These are phyloP conservation scores for Phytophthora macrochlamydospora DNA, from an alignment of 352 stramenopile genomes.

Conservation along the genomic window DNA sequence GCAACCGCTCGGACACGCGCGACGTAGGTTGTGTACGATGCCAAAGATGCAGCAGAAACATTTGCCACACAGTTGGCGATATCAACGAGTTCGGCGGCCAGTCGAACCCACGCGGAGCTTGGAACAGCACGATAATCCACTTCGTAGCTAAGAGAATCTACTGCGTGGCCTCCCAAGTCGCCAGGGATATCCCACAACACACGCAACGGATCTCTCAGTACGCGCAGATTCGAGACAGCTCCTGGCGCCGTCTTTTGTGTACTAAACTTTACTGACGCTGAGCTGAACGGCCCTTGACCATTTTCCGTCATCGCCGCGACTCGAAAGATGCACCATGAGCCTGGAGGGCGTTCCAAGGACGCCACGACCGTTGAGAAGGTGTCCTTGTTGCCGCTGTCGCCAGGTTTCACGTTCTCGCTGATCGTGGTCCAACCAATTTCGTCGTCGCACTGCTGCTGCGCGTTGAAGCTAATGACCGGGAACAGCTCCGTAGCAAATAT, in stretches of 20 bases:
- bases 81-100: constrained; percentile 7
- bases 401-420: constrained; percentile 29
- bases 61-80: constrained; percentile 13
- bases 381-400: constrained; percentile 21
- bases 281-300: constrained; percentile 57
- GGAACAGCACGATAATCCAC: constrained; percentile 42
- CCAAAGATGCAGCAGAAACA: constrained; percentile 16
- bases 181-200: constrained; percentile 48
- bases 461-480: constrained; percentile 42
- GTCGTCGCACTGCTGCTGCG: constrained; percentile 56
- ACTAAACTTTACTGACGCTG: constrained; percentile 35
- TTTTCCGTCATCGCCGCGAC: constrained; percentile 58
- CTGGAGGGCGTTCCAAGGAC: constrained; percentile 39
- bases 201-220: constrained; percentile 31
- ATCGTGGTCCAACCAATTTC: constrained; percentile 57
- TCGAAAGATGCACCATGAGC: constrained; percentile 58
- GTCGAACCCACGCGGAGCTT: constrained; percentile 55
- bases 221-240: constrained; percentile 21
- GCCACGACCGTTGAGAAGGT: constrained; percentile 29
- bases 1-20: constrained; percentile 47
- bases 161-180: constrained; percentile 23
- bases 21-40: constrained; percentile 48
- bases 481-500: constrained; percentile 39
- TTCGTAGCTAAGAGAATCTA: constrained; percentile 37
- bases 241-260: constrained; percentile 34